Evolutionary conservation across 129 eudicot genomes (phyloP), one percentile per base, ranked within the genome.

Genomic region (Escallonia rubra): DNA sequence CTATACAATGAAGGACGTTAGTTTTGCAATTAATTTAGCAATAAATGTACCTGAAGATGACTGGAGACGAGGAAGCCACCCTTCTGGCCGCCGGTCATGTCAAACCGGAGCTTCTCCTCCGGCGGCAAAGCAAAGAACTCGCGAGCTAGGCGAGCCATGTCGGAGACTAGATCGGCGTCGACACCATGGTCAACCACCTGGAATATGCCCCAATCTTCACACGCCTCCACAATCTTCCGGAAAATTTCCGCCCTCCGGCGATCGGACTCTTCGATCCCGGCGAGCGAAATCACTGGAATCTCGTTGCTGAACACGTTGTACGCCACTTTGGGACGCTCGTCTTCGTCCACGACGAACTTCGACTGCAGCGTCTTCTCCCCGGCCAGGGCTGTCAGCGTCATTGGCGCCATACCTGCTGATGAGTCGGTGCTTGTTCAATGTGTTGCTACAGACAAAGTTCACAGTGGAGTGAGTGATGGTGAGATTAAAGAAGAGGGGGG

Each of bases 21-120:
- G 34, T 23, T 23, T 23, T 23, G 34, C 34, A 23, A 23, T 23
- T 23, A 23, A 23, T 23, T 23, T 23, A 23, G 34, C 34, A 23
- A 23, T 23, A 59, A 61, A 13, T 7, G 46, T 82, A 93, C 98
- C 82, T 93, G 95, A 41, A 93, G 91, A 73, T 93, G 98, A 74
- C 96, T 89, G 10, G 98, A 93, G 46, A 93, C 98, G 6, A 89
- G 86, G 72, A 86, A 93, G 5, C 98, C 98, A 46, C 98, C 98
- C 71, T 93, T 93, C 85, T 93, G 89, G 13, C 98, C 98, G 8
- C 98, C 98, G 34, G 88, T 61, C 98, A 93, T 93, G 63, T 93
- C 98, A 44, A 93, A 93, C 56, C 76, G 79, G 54, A 93, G 86
- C 82, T 93, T 93, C 74, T 93, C 95, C 48, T 86, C 86, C 5